Conservation (phyloP, 192 early-diverging fungal genomes). For the Umbelopsis vinacea region DNA sequence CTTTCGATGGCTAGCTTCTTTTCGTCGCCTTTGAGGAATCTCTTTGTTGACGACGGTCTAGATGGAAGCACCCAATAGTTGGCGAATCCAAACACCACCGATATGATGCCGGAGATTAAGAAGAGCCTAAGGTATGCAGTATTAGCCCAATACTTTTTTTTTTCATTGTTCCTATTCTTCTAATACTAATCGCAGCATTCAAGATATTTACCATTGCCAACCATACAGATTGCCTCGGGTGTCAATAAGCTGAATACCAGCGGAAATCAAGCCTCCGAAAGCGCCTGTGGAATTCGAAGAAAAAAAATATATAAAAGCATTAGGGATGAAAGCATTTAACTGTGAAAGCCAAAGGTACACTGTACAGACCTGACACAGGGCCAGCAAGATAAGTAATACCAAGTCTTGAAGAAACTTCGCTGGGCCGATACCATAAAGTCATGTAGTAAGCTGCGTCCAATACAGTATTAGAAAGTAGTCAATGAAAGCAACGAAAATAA, state of each 20-base stretch:
- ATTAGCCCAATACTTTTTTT: neutral
- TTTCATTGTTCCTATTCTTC: too few relatives aligned
- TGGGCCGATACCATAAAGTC: conserved; percentile 40
- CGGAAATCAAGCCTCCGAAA: conserved; percentile 40
- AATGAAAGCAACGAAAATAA: neutral
- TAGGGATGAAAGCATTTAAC: too few relatives aligned
- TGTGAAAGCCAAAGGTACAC: too few relatives aligned
- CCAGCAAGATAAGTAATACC: conserved; percentile 39
- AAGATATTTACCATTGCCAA: conserved; percentile 32
- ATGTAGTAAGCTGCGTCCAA: conserved; percentile 33
- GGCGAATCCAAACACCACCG: conserved; percentile 33
- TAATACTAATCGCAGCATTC: neutral
- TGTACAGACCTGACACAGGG: conserved; percentile 29
- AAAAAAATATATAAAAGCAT: too few relatives aligned
- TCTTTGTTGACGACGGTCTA: conserved; percentile 27
- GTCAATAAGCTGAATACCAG: conserved; percentile 38
- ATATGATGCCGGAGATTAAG: conserved; percentile 31
- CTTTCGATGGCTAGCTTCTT: conserved; percentile 18
- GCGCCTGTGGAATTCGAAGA: conserved; percentile 24
- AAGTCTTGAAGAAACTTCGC: conserved; percentile 36
- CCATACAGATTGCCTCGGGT: conserved; percentile 33
- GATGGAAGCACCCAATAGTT: conserved; percentile 37
- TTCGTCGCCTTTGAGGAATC: conserved; percentile 35
- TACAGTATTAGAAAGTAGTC: neutral
- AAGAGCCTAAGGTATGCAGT: conserved; percentile 24